Conservation (phyloP, 352 stramenopile species). For the Plasmopara muralis region DNA sequence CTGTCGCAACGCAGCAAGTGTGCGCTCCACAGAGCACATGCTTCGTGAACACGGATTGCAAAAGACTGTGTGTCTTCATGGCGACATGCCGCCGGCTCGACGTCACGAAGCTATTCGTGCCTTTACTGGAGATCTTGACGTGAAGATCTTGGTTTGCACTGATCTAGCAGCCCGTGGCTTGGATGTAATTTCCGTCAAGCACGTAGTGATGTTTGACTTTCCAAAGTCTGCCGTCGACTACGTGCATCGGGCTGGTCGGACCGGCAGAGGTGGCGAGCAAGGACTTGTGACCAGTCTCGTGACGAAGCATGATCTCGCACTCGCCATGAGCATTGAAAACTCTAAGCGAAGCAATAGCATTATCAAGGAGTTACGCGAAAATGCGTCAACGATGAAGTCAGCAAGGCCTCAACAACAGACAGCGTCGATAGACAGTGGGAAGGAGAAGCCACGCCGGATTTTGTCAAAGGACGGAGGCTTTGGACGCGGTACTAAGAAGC, state of each 20-base stretch:
- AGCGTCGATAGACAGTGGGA: slow-evolving; percentile 7
- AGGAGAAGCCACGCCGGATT: slow-evolving; percentile 10
- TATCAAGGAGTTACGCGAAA: slow-evolving; percentile 46
- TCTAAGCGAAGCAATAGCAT: slow-evolving; percentile 49
- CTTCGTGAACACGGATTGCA: slow-evolving; percentile 66
- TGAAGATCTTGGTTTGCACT: slow-evolving; percentile 88
- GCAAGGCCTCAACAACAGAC: slow-evolving; percentile 6
- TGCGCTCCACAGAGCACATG: slow-evolving; percentile 77
- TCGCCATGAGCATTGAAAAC: slow-evolving; percentile 60
- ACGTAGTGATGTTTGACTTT: slow-evolving; percentile 93
- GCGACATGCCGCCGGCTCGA: slow-evolving; percentile 54
- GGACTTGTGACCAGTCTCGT: slow-evolving; percentile 72
- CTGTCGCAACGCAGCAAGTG: slow-evolving; percentile 64
- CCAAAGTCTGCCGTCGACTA: slow-evolving; percentile 89
- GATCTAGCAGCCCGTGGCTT: slow-evolving; percentile 90
- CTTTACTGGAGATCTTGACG: slow-evolving; percentile 35
- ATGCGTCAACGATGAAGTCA: neutral
- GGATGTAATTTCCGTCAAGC: slow-evolving; percentile 84
- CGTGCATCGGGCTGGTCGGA: slow-evolving; percentile 86
- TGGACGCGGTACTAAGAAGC: slow-evolving; percentile 47
- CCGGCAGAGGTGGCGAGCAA: slow-evolving; percentile 45
- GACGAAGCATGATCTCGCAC: slow-evolving; percentile 59
- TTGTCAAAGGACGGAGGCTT: slow-evolving; percentile 14
- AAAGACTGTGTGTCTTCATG: slow-evolving; percentile 57
- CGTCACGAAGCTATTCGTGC: slow-evolving; percentile 52